Base-by-base conservation (phyloP, 2,329 filamentous ascomycete genomes). In the Ampelomyces quisqualis region DNA sequence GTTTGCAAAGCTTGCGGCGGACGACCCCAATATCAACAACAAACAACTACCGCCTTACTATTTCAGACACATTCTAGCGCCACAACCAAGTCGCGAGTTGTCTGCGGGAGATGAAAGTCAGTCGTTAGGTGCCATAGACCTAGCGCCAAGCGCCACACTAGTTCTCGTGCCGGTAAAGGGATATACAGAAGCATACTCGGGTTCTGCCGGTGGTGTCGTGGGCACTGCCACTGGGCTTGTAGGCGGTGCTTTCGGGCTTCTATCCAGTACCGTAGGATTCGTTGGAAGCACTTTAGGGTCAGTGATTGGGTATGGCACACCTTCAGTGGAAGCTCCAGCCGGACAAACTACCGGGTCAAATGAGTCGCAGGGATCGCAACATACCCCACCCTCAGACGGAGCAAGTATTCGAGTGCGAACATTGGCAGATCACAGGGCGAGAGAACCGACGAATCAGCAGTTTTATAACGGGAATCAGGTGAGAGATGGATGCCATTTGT, bases 401-500 rank as follows among this genome's bases (percentile, higher is more conserved):
- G 44, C 51, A 4, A 60, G 55, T 13, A 58, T 73, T 9, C 65
- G 70, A 36, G 69, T 77, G 11, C 63, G 73, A 41, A 64, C 60
- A 15, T 38, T 77, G 30, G 69, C 71, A 14, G 73, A 76, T 63
- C 71, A 73, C 57, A 51, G 70, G 27, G 71, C 76, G 14, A 73
- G 79, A 46, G 72, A 76, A 26, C 73, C 74, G 38, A 69, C 78
- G 40, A 77, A 84, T 48, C 78, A 82, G 30, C 85, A 94, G 60
- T 79, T 94, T 32, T 95, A 96, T 63, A 96, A 96, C 60, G 90
- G 90, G 1, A 96, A 95, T 61, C 88, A 88, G 64, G 87, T 90
- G 74, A 69, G 80, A 71, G 1, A 24, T 41, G 22, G 9, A 38
- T 29, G 15, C 26, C 21, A 38, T 26, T 22, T 41, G 5, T 21